These are phyloP conservation scores for Phytophthora meadii DNA, from an alignment of 352 stramenopile genomes.

Conservation along the genomic window DNA sequence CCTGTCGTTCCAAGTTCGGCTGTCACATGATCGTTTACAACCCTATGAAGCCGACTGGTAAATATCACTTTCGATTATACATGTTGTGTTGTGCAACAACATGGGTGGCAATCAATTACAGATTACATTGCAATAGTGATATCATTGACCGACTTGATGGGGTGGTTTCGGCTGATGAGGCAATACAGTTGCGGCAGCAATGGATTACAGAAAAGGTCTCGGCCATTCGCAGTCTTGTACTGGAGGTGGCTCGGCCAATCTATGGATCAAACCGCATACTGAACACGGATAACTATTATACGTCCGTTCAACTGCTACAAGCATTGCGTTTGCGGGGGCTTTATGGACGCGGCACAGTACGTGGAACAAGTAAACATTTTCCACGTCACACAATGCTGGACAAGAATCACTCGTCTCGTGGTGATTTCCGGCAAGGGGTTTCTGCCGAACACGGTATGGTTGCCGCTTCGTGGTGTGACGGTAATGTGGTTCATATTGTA, in stretches of 20 bases:
- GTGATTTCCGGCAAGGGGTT: slow-evolving; percentile 24
- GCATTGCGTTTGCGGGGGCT: slow-evolving; percentile 25
- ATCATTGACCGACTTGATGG: slow-evolving; percentile 10
- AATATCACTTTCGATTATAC: slow-evolving; percentile 34
- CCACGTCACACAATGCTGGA: slow-evolving; percentile 15
- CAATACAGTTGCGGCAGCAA: neutral
- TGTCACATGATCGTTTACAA: slow-evolving; percentile 13
- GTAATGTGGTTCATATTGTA: slow-evolving; percentile 20
- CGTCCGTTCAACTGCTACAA: slow-evolving; percentile 27
- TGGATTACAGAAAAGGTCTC: slow-evolving; percentile 1
- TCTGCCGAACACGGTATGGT: slow-evolving; percentile 19
- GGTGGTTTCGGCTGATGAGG: slow-evolving; percentile 1
- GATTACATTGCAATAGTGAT: slow-evolving; percentile 31
- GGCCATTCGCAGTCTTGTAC: slow-evolving; percentile 20
- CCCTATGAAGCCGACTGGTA: slow-evolving; percentile 9
- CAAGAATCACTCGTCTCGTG: slow-evolving; percentile 3
- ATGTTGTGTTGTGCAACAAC: slow-evolving; percentile 33
- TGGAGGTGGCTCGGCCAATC: slow-evolving; percentile 28
- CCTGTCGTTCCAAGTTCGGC: slow-evolving; percentile 5
- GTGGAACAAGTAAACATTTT: slow-evolving; percentile 25
- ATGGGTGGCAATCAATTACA: slow-evolving; percentile 34
- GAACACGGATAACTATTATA: slow-evolving; percentile 46
- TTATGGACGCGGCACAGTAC: slow-evolving; percentile 23
- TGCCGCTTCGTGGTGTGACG: slow-evolving; percentile 34
- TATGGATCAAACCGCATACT: slow-evolving; percentile 30